Evolutionary conservation across 495 filamentous ascomycete genomes (phyloP).

Genomic region (Aspergillus sclerotioniger): DNA sequence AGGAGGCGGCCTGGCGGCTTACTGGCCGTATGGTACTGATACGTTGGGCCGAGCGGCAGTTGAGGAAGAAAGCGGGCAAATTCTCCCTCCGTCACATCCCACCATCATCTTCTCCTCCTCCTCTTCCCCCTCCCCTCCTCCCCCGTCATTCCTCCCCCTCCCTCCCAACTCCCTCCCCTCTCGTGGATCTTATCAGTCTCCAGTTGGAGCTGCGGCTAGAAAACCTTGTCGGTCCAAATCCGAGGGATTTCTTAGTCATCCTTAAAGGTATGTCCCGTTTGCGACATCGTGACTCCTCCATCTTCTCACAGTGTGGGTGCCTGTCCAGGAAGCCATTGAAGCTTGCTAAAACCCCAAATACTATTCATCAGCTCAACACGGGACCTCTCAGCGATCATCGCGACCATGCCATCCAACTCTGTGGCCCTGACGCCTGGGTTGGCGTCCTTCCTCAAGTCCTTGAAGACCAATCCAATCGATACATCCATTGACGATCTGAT

Average conservation of each 20-base stretch:
- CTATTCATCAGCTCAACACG: not conserved
- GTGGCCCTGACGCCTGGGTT: conserved; percentile 63
- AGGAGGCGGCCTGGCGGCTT: not conserved
- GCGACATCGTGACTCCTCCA: not conserved
- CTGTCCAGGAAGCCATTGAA: conserved; percentile 1
- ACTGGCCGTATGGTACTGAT: not conserved
- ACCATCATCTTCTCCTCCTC: not conserved
- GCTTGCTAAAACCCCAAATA: not conserved
- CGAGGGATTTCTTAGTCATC: not conserved
- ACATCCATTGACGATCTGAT: conserved; percentile 77
- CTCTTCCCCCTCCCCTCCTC: not conserved
- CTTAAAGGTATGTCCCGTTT: not conserved
- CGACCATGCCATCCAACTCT: conserved; percentile 48
- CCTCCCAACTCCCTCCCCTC: not conserved
- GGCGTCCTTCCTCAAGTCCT: conserved; percentile 70
- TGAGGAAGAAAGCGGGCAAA: conserved; percentile 12
- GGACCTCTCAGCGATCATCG: not conserved
- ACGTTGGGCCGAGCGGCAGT: conserved; percentile 14
- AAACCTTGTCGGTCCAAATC: not conserved
- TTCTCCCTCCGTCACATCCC: conserved; percentile 13
- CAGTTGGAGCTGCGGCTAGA: not conserved
- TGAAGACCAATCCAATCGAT: conserved; percentile 71
- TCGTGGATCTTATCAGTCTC: not conserved
- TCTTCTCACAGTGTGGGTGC: not conserved
- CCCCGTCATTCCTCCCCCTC: conserved; percentile 1